Percentiles rank a stretch among this genome's conserved stretches.
Evolutionary conservation across 108 stramenopile genomes (phyloP).

Genomic region (Nannochloropsis gaditana): DNA sequence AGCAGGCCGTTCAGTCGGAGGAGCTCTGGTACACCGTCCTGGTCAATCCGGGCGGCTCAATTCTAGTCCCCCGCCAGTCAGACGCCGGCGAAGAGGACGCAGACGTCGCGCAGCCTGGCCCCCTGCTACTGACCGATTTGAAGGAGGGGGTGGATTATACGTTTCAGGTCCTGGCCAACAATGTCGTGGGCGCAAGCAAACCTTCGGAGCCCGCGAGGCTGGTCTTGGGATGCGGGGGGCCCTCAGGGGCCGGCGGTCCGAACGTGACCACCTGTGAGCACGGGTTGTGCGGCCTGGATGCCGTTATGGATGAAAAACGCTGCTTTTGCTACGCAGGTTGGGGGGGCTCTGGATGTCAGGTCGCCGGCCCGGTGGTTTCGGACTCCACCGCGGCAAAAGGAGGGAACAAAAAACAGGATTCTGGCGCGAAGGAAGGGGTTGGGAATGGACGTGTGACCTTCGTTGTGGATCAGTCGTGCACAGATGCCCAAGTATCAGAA

Average conservation of each 20-base stretch:
- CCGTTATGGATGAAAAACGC: not conserved
- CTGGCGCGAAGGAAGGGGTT: not conserved
- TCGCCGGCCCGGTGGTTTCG: not conserved
- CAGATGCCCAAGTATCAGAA: not conserved
- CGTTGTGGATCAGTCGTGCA: not conserved
- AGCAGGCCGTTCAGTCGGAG: not conserved
- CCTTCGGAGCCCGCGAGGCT: not conserved
- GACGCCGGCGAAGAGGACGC: not conserved
- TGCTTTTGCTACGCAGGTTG: conserved; percentile 4
- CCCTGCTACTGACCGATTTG: not conserved
- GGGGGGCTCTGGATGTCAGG: not conserved
- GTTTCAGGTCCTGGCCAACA: not conserved
- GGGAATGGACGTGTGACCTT: not conserved
- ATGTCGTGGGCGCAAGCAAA: not conserved
- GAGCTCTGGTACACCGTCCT: not conserved
- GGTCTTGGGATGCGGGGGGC: not conserved
- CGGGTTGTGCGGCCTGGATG: not conserved
- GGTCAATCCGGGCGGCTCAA: conserved; percentile 3
- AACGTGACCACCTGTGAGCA: not conserved
- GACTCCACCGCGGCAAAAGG: not conserved
- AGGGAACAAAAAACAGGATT: not conserved
- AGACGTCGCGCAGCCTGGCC: not conserved
- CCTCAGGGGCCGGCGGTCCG: not conserved
- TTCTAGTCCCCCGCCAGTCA: not conserved
- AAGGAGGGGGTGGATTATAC: not conserved